phyloP scores from a whole-genome alignment of 805 yeast genomes.

The Saccharomycopsis oosterbeekiorum region DNA sequence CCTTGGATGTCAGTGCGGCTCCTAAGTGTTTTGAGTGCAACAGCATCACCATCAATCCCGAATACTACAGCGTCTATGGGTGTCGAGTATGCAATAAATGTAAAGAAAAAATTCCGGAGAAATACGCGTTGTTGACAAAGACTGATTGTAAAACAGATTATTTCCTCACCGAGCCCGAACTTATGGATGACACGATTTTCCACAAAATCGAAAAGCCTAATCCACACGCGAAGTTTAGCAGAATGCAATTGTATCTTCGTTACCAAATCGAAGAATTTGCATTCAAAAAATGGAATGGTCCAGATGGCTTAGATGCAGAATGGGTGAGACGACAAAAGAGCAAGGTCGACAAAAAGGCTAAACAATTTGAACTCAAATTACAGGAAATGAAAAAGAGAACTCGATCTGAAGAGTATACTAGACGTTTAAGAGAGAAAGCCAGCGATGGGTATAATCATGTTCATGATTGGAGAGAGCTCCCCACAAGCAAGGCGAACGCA shows the following conservation, averaged over 20 bases:
- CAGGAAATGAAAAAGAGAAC: constrained; percentile 85
- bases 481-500: constrained; percentile 33
- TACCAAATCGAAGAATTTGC: constrained; percentile 92
- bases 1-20: constrained; percentile 59
- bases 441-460: constrained; percentile 52
- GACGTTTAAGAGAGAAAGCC: constrained; percentile 48
- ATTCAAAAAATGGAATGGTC: constrained; percentile 88
- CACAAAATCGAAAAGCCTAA: constrained; percentile 82
- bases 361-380: constrained; percentile 66
- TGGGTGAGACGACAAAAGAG: constrained; percentile 76
- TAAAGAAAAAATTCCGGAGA: constrained; percentile 64
- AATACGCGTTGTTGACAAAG: constrained; percentile 83
- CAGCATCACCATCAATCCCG: constrained; percentile 70
- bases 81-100: constrained; percentile 76
- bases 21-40: constrained; percentile 80
- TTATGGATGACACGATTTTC: constrained; percentile 57
- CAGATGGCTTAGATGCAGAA: constrained; percentile 82
- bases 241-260: constrained; percentile 87
- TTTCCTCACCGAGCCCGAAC: constrained; percentile 85
- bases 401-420: constrained; percentile 82
- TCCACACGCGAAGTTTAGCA: constrained; percentile 84
- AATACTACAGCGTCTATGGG: constrained; percentile 57
- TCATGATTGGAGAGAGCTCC: constrained; percentile 65
- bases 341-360: constrained; percentile 64
- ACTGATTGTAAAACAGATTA: constrained; percentile 94